A percentile compares a stretch with the other conserved stretches of the same genome.
phyloP scores from a whole-genome alignment of 2,329 filamentous ascomycete species.

The Xylaria sp. region DNA sequence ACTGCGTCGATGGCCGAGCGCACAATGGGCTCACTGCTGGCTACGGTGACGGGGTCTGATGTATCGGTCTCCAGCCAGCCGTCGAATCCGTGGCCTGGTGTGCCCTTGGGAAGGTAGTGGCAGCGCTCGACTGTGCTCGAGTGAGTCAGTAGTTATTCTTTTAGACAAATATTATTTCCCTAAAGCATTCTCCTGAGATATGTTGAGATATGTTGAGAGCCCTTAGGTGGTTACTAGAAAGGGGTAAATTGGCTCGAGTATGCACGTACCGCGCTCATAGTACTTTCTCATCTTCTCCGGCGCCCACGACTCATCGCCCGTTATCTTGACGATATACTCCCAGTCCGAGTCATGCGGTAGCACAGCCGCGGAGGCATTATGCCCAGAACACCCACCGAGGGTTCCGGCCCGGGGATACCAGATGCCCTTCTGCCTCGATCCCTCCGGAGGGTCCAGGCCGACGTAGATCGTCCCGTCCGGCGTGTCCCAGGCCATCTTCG shows the following conservation, averaged over 20 bases:
- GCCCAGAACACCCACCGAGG: background rate
- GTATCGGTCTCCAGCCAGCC: background rate
- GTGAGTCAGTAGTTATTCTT: background rate
- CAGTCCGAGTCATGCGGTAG: background rate
- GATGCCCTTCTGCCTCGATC: background rate
- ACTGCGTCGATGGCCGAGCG: background rate
- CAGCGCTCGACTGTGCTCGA: background rate
- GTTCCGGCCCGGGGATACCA: background rate
- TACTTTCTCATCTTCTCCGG: background rate
- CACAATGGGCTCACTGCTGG: background rate
- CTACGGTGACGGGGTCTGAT: background rate
- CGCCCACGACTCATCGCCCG: background rate
- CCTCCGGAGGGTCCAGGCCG: background rate
- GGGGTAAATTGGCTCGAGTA: background rate
- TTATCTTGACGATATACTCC: background rate
- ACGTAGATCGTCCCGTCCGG: background rate
- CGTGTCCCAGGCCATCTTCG: background rate
- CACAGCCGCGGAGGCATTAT: background rate
- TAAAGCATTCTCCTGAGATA: no score
- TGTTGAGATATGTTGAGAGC: background rate
- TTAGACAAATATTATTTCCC: no score
- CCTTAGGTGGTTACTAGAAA: background rate
- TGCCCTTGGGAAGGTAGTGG: background rate
- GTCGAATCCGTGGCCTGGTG: background rate
- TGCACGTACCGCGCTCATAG: background rate